Evolutionary conservation across 768 basidiomycete genomes (phyloP).

Genomic region (Coprinopsis strossmayeri): DNA sequence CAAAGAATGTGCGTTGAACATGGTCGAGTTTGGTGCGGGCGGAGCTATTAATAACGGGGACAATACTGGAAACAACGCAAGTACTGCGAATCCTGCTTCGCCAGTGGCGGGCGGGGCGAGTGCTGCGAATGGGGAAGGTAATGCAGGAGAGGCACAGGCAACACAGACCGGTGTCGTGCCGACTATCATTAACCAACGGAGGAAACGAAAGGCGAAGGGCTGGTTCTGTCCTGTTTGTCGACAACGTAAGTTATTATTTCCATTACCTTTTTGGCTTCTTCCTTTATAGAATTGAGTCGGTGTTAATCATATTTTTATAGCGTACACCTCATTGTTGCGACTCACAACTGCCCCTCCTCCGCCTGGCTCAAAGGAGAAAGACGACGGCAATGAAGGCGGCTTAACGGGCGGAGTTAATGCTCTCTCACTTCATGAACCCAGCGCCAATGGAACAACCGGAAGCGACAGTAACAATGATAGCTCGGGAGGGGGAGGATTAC

Average conservation of each 20-base stretch:
- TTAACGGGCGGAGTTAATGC: neutral
- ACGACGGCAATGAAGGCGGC: neutral
- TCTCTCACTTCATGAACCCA: neutral
- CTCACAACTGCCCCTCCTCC: constrained; percentile 67
- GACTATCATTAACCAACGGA: constrained; percentile 39
- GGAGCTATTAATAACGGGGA: constrained; percentile 28
- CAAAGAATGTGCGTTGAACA: constrained; percentile 91
- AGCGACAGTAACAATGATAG: constrained; percentile 17
- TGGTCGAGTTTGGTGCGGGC: constrained; percentile 96
- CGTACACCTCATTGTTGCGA: constrained; percentile 83
- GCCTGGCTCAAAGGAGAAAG: constrained; percentile 13
- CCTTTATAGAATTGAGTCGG: neutral
- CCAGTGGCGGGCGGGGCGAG: constrained; percentile 24
- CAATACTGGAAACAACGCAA: constrained; percentile 15
- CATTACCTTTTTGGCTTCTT: constrained; percentile 5
- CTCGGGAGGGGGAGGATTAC: constrained; percentile 11
- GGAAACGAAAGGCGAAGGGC: constrained; percentile 92
- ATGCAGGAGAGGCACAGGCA: constrained; percentile 31
- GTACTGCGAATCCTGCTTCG: constrained; percentile 56
- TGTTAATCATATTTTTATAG: constrained; percentile 28
- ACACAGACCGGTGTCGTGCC: constrained; percentile 21
- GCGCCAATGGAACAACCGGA: neutral
- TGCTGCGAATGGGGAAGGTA: constrained; percentile 17
- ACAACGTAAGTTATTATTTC: constrained; percentile 80
- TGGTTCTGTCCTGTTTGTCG: constrained; percentile 98